Base-by-base conservation (phyloP, 2,329 filamentous ascomycete genomes). In the Calonectria fujianensis region DNA sequence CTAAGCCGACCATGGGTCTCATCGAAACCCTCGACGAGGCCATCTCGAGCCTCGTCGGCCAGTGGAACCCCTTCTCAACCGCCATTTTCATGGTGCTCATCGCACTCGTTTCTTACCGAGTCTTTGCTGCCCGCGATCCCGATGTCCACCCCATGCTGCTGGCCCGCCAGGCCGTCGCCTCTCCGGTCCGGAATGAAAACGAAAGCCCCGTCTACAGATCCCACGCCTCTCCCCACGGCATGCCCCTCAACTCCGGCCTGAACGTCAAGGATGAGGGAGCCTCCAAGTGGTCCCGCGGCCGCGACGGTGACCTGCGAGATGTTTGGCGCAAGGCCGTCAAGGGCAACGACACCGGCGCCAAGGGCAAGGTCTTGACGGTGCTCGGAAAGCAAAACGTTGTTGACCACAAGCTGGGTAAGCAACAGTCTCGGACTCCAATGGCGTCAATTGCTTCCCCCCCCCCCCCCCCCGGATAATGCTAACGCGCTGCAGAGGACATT, bases 121-220 rank as follows among this genome's bases (percentile, higher is more conserved):
- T 97, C 77, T 87, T 94, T 80, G 92, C 92, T 75, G 90, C 91
- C 66, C 91, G 92, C 74, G 96, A 98, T 69, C 94, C 97, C 8
- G 97, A 99, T 87, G 94, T 94, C 7, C 97, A 98, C 85, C 96
- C 97, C 41, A 93, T 98, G 85, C 91, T 98, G 63, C 93, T 99
- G 35, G 94, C 95, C 70, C 92, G 96, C 69, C 97, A 98, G 88
- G 92, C 95, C 3, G 90, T 93, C 77, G 90, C 94, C 66, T 94
- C 95, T 11, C 91, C 93, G 16, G 94, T 98, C 69, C 91, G 97
- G 80, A 93, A 96, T 80, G 91, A 94, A 73, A 94, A 95, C 78
- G 94, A 98, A 85, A 98, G 95, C 51, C 93, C 97, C 61, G 87
- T 95, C 75, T 98, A 96, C 85, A 91, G 97, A 74, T 95, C 94